These are phyloP conservation scores for Ceratobasidium papillatum DNA, from an alignment of 1,284 basidiomycete species.

Conservation along the genomic window DNA sequence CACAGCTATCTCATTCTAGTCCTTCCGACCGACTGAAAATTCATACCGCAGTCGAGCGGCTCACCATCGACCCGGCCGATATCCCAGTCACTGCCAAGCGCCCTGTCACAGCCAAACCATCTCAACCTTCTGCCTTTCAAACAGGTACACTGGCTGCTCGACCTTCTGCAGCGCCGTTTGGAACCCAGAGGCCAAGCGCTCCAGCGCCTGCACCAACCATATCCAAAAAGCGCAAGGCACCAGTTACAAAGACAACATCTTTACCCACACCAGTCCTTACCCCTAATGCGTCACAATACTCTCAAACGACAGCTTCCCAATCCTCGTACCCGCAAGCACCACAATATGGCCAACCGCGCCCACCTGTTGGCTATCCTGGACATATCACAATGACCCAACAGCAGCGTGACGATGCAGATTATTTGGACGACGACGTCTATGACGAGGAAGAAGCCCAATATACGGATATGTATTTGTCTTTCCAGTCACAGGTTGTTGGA, in stretches of 20 bases:
- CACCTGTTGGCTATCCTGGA: neutral
- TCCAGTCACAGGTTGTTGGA: conserved; percentile 75
- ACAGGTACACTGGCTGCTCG: conserved; percentile 44
- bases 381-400: conserved; percentile 33
- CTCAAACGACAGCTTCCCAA: neutral
- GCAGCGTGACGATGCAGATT: conserved; percentile 37
- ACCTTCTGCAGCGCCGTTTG: conserved; percentile 42
- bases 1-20: conserved; percentile 51
- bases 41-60: conserved; percentile 61
- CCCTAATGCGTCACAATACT: conserved; percentile 1
- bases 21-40: conserved; percentile 69
- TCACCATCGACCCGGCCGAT: conserved; percentile 65
- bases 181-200: conserved; percentile 1
- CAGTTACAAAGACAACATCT: neutral
- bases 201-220: conserved; percentile 4
- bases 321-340: neutral
- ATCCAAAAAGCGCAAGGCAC: conserved; percentile 19
- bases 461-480: conserved; percentile 66
- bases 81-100: conserved; percentile 50
- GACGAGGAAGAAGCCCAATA: conserved; percentile 58
- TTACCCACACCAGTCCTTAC: neutral
- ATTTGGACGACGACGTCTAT: conserved; percentile 55
- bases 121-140: conserved; percentile 44
- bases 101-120: conserved; percentile 34
- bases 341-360: neutral